A percentile compares a stretch with the other conserved stretches of the same genome.
Evolutionary conservation across 306 rosid genomes (phyloP).

Genomic region (Senna siamea): DNA sequence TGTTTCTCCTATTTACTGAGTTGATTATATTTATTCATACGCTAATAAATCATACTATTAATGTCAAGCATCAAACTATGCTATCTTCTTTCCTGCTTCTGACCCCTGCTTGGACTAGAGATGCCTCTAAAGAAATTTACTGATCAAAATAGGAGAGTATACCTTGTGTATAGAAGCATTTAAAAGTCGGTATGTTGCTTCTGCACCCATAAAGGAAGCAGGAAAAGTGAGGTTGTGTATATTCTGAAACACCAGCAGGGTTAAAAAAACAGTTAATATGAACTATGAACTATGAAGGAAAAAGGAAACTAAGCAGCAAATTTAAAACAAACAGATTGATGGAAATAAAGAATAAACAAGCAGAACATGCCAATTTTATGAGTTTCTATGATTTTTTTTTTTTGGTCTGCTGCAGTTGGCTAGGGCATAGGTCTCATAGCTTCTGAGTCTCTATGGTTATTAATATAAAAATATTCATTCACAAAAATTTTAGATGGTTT

Average conservation of each 20-base stretch:
- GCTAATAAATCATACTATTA: conserved; percentile 28
- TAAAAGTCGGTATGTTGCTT: conserved; percentile 53
- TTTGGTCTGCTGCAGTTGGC: background rate
- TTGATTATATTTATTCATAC: conserved; percentile 17
- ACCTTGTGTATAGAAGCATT: conserved; percentile 85
- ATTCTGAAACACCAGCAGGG: conserved; percentile 66
- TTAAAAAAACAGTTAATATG: conserved; percentile 16
- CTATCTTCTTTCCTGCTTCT: conserved; percentile 19
- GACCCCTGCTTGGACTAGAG: conserved; percentile 21
- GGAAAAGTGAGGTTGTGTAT: conserved; percentile 66
- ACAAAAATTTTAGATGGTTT: conserved; percentile 7
- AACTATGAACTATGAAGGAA: conserved; percentile 29
- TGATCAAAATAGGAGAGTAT: conserved; percentile 40
- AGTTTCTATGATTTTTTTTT: background rate
- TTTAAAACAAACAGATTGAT: conserved; percentile 26
- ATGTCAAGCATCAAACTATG: conserved; percentile 38
- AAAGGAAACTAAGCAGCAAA: conserved; percentile 32
- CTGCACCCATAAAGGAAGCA: conserved; percentile 45
- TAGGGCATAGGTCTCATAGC: background rate
- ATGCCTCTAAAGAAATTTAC: conserved; percentile 28
- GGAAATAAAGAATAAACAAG: conserved; percentile 19
- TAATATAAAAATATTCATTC: conserved; percentile 14
- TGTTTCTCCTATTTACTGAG: conserved; percentile 21
- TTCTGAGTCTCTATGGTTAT: background rate
- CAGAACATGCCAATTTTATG: conserved; percentile 7